These are phyloP conservation scores for Boletus subparvulus DNA, from an alignment of 768 basidiomycete genomes.

Conservation along the genomic window DNA sequence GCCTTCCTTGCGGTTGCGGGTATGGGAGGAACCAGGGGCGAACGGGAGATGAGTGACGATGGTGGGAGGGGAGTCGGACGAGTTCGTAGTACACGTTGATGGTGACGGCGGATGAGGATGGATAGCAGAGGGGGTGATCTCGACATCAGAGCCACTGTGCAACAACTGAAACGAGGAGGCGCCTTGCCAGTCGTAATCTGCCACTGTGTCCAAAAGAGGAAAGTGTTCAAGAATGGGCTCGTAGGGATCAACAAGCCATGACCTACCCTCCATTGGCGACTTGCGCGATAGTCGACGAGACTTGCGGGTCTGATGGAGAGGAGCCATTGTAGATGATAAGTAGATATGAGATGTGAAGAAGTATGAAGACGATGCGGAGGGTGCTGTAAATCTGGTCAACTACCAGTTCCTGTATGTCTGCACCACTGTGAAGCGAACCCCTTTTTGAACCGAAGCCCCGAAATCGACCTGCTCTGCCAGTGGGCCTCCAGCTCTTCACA, in stretches of 20 bases:
- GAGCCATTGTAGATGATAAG: conserved; percentile 28
- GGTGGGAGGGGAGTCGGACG: conserved; percentile 18
- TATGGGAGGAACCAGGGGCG: conserved; percentile 39
- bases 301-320: conserved; percentile 36
- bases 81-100: conserved; percentile 13
- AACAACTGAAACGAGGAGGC: conserved; percentile 22
- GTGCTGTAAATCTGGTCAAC: background rate
- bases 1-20: conserved; percentile 40
- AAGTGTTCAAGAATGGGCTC: conserved; percentile 34
- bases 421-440: conserved; percentile 13
- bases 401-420: conserved; percentile 12
- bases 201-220: conserved; percentile 34
- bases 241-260: conserved; percentile 15
- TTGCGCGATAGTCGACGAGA: conserved; percentile 47
- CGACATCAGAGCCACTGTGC: conserved; percentile 20
- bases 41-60: conserved; percentile 28
- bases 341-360: background rate
- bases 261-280: conserved; percentile 36
- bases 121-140: background rate
- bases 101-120: conserved; percentile 19
- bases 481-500: conserved; percentile 32
- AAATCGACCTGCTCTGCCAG: conserved; percentile 17
- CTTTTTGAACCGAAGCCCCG: conserved; percentile 33
- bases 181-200: conserved; percentile 30
- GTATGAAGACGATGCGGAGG: conserved; percentile 1